These are phyloP conservation scores for Fusarium udum DNA, from an alignment of 2,329 filamentous ascomycete species.

Conservation along the genomic window DNA sequence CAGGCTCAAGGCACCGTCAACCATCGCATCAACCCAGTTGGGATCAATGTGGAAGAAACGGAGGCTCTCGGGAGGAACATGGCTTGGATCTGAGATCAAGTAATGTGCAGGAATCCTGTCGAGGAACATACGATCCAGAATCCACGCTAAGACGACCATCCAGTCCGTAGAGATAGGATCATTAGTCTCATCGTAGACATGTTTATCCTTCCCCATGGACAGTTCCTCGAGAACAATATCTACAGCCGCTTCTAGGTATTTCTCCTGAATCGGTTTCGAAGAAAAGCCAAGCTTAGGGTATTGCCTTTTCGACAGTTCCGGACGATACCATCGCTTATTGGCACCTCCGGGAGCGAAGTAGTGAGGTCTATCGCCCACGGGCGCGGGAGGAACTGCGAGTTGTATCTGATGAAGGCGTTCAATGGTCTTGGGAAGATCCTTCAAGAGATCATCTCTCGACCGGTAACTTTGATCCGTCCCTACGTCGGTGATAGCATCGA, in stretches of 20 bases:
- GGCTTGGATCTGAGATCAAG: neutral
- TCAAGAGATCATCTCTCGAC: neutral
- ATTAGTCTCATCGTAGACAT: neutral
- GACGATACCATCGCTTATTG: neutral
- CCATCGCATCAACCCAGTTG: neutral
- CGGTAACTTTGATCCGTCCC: neutral
- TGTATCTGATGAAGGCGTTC: neutral
- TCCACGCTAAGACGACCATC: neutral
- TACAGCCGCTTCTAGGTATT: neutral
- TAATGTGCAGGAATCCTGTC: neutral
- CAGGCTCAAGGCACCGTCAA: neutral
- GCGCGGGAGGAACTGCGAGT: neutral
- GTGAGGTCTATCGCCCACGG: neutral
- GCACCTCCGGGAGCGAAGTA: neutral
- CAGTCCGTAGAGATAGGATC: neutral
- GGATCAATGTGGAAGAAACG: neutral
- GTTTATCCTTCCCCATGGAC: neutral
- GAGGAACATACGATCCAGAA: neutral
- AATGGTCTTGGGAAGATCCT: neutral
- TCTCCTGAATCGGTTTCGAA: neutral
- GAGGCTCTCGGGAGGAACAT: neutral
- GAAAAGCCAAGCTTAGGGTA: neutral
- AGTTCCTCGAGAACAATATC: neutral
- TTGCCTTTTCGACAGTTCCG: neutral
- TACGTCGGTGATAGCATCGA: neutral